Percentiles rank a stretch among this genome's conserved stretches.
These are phyloP conservation scores for Endogone sp. DNA, from an alignment of 192 early-diverging fungal species.

Conservation along the genomic window DNA sequence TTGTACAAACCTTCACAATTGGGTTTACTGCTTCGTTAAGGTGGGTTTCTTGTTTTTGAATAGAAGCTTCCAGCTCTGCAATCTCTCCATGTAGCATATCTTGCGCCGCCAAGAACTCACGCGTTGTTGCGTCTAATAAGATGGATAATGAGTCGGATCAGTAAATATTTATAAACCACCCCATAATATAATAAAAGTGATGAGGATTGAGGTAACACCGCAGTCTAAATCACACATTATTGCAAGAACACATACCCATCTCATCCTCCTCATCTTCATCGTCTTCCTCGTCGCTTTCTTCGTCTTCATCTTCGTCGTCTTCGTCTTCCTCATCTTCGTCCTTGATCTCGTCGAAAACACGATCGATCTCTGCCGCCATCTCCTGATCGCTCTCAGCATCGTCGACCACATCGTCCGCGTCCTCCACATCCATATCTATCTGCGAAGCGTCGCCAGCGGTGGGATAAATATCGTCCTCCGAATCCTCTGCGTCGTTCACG, in stretches of 20 bases:
- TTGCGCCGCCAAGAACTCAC: no score
- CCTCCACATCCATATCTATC: conserved; percentile 38
- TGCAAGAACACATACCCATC: conserved; percentile 12
- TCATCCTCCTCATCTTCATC: conserved; percentile 44
- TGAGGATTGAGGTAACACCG: no score
- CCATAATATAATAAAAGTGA: no score
- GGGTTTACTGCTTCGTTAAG: conserved; percentile 59
- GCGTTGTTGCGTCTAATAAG: no score
- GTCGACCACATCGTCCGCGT: conserved; percentile 38
- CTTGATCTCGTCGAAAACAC: conserved; percentile 39
- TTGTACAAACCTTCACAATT: conserved; percentile 61
- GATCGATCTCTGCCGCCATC: conserved; percentile 37
- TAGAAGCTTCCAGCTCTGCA: conserved; percentile 50
- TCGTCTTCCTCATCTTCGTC: conserved; percentile 47
- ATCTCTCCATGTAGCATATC: conserved; percentile 59
- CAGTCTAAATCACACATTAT: no score
- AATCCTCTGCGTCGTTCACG: conserved; percentile 15
- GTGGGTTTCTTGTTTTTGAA: conserved; percentile 51
- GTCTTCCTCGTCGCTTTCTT: conserved; percentile 47
- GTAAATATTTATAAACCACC: no score
- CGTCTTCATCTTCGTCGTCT: conserved; percentile 48
- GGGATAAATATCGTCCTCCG: conserved; percentile 28
- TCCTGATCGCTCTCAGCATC: conserved; percentile 34
- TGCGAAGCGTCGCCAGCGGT: conserved; percentile 18
- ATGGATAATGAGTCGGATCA: no score